A percentile compares a stretch with the other conserved stretches of the same genome.
Conservation (phyloP, 2,329 filamentous ascomycete genomes). For the Fusarium dimerum region DNA sequence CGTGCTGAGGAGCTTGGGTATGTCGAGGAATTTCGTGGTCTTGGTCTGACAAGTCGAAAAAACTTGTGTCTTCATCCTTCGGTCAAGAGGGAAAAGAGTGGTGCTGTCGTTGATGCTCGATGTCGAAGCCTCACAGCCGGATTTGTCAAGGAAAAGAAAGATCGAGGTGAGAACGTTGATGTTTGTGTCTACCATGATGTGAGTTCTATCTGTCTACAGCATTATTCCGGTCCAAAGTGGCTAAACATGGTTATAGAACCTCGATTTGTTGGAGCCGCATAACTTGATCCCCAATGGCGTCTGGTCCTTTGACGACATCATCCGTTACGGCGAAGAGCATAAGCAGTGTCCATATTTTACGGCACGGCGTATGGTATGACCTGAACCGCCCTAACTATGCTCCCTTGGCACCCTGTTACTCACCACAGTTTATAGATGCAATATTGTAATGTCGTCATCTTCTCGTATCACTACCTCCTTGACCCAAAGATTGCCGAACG, state of each 20-base stretch:
- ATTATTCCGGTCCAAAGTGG: not conserved
- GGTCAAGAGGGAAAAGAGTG: constrained; percentile 95
- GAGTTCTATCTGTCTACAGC: constrained; percentile 27
- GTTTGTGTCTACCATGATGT: constrained; percentile 95
- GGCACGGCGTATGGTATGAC: constrained; percentile 79
- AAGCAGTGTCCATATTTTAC: constrained; percentile 99
- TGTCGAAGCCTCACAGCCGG: constrained; percentile 94
- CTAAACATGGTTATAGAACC: constrained; percentile 58
- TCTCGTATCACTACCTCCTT: constrained; percentile 97
- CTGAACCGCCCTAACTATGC: not conserved
- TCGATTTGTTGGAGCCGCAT: constrained; percentile 91
- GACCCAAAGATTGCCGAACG: constrained; percentile 97
- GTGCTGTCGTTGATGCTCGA: constrained; percentile 88
- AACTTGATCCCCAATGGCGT: constrained; percentile 93
- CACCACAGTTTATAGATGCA: constrained; percentile 67
- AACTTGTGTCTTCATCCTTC: constrained; percentile 96
- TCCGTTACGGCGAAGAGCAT: constrained; percentile 88
- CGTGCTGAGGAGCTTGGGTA: constrained; percentile 84
- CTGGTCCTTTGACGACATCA: constrained; percentile 88
- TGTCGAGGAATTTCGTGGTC: constrained; percentile 87
- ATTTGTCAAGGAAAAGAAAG: constrained; percentile 97
- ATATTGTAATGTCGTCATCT: constrained; percentile 99
- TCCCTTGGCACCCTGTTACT: not conserved
- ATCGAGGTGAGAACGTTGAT: constrained; percentile 90
- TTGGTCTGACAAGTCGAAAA: constrained; percentile 94